Conservation (phyloP, 176 grass and related monocot species). For the Alopecurus myosuroides region DNA sequence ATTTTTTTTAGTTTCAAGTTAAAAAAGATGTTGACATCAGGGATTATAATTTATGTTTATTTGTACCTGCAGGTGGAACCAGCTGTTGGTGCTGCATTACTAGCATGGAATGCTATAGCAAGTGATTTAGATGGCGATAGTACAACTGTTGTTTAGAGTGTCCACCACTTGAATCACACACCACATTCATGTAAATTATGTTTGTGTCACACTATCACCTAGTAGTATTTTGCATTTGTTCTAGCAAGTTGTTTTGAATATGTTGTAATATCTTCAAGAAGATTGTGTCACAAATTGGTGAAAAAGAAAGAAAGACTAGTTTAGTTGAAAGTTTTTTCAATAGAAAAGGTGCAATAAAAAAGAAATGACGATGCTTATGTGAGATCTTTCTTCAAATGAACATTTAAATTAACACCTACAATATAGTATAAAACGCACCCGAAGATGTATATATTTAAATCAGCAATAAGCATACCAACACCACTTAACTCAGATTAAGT, state of each 20-base stretch:
- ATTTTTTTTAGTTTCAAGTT: background rate
- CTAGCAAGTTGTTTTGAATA: conserved; percentile 24
- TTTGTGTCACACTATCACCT: conserved; percentile 1
- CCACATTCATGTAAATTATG: conserved; percentile 30
- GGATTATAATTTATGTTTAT: background rate
- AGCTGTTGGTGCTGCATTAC: conserved; percentile 66
- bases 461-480: background rate
- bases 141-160: conserved; percentile 14
- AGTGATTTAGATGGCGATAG: conserved; percentile 33
- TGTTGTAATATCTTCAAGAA: conserved; percentile 27
- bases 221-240: conserved; percentile 26
- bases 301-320: conserved; percentile 2
- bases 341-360: background rate
- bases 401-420: background rate
- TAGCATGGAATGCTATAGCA: conserved; percentile 59
- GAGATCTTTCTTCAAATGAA: background rate
- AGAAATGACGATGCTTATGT: background rate
- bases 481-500: background rate
- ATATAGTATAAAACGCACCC: background rate
- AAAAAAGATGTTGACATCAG: background rate
- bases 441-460: background rate
- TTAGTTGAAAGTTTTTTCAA: background rate
- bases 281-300: background rate
- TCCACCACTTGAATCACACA: background rate
- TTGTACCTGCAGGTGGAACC: conserved; percentile 63